A percentile compares a stretch with the other conserved stretches of the same genome.
These are phyloP conservation scores for Neurospora terricola DNA, from an alignment of 495 filamentous ascomycete genomes.

Conservation along the genomic window DNA sequence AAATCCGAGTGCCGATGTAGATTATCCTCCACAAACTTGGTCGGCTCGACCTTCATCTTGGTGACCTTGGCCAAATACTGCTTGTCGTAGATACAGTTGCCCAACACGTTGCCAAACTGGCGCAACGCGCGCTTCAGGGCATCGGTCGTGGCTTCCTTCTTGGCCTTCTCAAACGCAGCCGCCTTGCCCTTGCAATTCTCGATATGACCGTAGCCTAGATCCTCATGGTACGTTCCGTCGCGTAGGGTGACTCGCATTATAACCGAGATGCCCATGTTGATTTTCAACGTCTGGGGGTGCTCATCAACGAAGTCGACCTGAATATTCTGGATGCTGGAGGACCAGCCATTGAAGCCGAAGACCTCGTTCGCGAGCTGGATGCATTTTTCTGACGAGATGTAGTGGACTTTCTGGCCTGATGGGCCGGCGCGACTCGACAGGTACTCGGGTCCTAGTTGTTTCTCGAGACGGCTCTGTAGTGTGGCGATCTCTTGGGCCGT, in stretches of 20 bases:
- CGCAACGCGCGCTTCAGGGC: conserved; percentile 79
- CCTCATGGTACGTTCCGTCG: conserved; percentile 93
- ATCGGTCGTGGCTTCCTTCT: conserved; percentile 96
- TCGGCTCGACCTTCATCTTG: conserved; percentile 61
- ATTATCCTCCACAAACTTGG: conserved; percentile 62
- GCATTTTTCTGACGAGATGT: conserved; percentile 84
- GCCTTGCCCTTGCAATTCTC: conserved; percentile 94
- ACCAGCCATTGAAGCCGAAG: conserved; percentile 99
- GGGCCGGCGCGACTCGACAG: conserved; percentile 76
- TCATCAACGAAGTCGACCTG: conserved; percentile 80
- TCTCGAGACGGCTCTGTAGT: conserved; percentile 74
- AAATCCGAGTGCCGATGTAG: conserved; percentile 73
- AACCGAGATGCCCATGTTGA: conserved; percentile 75
- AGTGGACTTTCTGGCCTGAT: conserved; percentile 75
- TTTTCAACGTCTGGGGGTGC: conserved; percentile 48
- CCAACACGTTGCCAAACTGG: conserved; percentile 91
- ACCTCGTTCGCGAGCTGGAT: conserved; percentile 96
- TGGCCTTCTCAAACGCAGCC: conserved; percentile 90
- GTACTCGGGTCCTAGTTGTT: conserved; percentile 94
- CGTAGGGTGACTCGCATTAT: conserved; percentile 79
- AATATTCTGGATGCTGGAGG: conserved; percentile 75
- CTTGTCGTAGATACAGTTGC: conserved; percentile 97
- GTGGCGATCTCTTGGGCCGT: conserved; percentile 87
- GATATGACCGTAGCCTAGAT: conserved; percentile 90
- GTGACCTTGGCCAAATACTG: conserved; percentile 76